Percentiles rank a stretch among this genome's conserved stretches.
Evolutionary conservation across 345 rosid species (phyloP).

Genomic region (Aquilaria yunnanensis): DNA sequence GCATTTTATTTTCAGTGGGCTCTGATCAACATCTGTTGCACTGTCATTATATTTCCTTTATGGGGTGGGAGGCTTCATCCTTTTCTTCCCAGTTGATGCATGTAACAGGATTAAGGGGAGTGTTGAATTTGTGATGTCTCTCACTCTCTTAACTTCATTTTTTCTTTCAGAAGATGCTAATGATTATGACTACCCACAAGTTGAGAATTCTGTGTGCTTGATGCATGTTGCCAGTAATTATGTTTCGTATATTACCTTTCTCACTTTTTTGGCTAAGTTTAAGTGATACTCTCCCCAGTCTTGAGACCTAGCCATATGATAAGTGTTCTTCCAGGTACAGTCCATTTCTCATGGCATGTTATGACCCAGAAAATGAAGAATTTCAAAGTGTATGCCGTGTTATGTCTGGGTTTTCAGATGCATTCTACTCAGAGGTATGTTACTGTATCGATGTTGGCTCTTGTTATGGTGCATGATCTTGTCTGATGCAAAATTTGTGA

Average conservation of each 20-base stretch:
- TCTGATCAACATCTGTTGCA: too few species aligned
- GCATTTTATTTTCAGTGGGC: too few species aligned
- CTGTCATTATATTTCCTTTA: too few species aligned
- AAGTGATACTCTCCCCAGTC: too few species aligned
- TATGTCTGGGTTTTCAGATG: constrained; percentile 89
- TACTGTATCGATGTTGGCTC: not conserved
- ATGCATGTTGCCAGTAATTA: not conserved
- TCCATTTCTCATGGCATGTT: constrained; percentile 95
- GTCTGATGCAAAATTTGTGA: too few species aligned
- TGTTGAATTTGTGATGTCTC: too few species aligned
- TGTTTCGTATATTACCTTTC: not conserved
- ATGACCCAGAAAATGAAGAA: constrained; percentile 72
- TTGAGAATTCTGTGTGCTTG: not conserved
- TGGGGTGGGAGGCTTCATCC: too few species aligned
- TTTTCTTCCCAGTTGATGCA: too few species aligned
- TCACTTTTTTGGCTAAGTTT: too few species aligned
- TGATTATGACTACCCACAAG: constrained; percentile 4
- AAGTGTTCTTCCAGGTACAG: constrained; percentile 53
- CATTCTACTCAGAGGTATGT: constrained; percentile 73
- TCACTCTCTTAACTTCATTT: too few species aligned
- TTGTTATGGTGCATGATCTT: constrained; percentile 1
- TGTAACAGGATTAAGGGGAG: too few species aligned
- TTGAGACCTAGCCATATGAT: not conserved
- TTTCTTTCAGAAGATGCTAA: not conserved
- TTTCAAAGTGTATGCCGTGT: constrained; percentile 86